A percentile compares a stretch with the other conserved stretches of the same genome.
Evolutionary conservation across 2,329 filamentous ascomycete genomes (phyloP).

Genomic region (Alternaria alternata): DNA sequence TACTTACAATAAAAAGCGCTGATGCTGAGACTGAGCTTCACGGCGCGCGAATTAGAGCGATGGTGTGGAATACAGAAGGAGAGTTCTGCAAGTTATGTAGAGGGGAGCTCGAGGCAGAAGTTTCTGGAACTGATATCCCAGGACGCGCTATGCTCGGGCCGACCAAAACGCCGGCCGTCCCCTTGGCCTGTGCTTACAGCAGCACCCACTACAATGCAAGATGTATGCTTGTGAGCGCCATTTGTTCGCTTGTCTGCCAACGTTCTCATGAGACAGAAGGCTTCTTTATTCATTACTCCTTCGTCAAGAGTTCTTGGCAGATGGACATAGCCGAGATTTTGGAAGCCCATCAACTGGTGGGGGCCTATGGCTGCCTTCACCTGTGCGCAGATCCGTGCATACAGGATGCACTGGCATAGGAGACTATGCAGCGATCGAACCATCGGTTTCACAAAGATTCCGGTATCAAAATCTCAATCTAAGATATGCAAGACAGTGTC

Average conservation of each 20-base stretch:
- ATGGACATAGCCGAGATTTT: neutral
- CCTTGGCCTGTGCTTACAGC: conserved; percentile 7
- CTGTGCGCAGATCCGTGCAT: too few relatives aligned
- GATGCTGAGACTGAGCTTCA: neutral
- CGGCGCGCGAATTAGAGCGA: conserved; percentile 3
- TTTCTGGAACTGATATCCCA: conserved; percentile 34
- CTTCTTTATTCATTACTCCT: neutral
- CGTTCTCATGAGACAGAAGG: neutral
- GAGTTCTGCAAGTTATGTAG: conserved; percentile 22
- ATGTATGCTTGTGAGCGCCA: neutral
- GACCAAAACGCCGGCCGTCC: conserved; percentile 12
- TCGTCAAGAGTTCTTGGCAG: too few relatives aligned
- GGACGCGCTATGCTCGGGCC: conserved; percentile 19
- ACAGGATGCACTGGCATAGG: too few relatives aligned
- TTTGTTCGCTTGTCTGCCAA: neutral
- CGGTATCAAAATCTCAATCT: too few relatives aligned
- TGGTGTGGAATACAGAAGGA: conserved; percentile 1
- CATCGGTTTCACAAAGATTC: too few relatives aligned
- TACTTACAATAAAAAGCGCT: conserved; percentile 21
- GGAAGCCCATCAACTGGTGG: neutral
- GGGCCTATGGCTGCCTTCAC: neutral
- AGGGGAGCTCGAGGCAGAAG: conserved; percentile 28
- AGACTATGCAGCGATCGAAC: too few relatives aligned
- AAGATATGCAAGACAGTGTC: too few relatives aligned
- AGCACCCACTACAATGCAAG: neutral